Evolutionary conservation across 2,329 filamentous ascomycete species (phyloP).

Genomic region (Trichoderma asperellum): DNA sequence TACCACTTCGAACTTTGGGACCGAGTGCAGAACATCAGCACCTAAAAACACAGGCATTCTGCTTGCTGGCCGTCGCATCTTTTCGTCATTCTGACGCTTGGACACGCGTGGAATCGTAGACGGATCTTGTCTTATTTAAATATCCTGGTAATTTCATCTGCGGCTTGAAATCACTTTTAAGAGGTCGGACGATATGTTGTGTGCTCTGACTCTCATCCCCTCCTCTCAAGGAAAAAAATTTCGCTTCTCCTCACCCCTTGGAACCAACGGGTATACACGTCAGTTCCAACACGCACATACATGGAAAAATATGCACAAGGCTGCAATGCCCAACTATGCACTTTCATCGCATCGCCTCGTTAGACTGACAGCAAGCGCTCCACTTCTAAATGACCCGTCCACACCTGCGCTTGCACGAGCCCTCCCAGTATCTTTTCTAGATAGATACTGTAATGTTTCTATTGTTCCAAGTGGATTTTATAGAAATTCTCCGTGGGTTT

Average conservation of each 20-base stretch:
- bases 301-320: conserved; percentile 23
- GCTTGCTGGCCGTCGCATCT: neutral
- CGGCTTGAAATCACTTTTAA: conserved; percentile 1
- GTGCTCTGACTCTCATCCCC: conserved; percentile 14
- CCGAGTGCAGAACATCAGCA: neutral
- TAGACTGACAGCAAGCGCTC: conserved; percentile 25
- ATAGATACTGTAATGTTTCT: conserved; percentile 17
- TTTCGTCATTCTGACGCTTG: conserved; percentile 26
- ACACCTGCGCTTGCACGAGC: conserved; percentile 25
- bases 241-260: conserved; percentile 8
- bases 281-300: conserved; percentile 17
- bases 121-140: conserved; percentile 28
- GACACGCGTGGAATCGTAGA: conserved; percentile 10
- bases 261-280: conserved; percentile 9
- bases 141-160: conserved; percentile 13
- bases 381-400: conserved; percentile 24
- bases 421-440: conserved; percentile 18
- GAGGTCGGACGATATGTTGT: conserved; percentile 21
- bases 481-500: neutral
- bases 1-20: neutral
- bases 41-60: neutral
- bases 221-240: neutral
- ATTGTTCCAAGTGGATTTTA: conserved; percentile 5
- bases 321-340: conserved; percentile 27
- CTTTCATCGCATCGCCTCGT: conserved; percentile 14